These are phyloP conservation scores for Xylariaceae sp. DNA, from an alignment of 2,329 filamentous ascomycete genomes.

Conservation along the genomic window DNA sequence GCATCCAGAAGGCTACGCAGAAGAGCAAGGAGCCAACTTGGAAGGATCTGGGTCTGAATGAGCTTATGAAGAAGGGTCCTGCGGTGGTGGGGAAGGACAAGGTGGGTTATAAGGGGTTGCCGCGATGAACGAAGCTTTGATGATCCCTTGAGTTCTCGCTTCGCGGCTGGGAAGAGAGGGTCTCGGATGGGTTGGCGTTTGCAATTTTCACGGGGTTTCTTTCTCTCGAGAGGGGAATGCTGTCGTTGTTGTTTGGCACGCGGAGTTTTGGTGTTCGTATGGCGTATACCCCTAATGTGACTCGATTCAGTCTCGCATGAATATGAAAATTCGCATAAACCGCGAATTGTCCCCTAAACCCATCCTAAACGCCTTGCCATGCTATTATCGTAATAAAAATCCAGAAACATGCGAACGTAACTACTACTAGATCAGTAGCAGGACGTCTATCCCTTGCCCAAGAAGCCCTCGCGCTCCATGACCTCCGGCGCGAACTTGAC, in stretches of 20 bases:
- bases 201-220: neutral
- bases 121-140: constrained; percentile 27
- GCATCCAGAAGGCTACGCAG: constrained; percentile 76
- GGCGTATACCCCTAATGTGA: constrained; percentile 3
- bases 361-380: constrained; percentile 24
- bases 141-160: neutral
- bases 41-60: constrained; percentile 70
- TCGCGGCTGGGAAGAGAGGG: neutral
- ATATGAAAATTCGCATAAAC: constrained; percentile 6
- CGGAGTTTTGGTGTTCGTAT: neutral
- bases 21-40: constrained; percentile 65
- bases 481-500: constrained; percentile 91
- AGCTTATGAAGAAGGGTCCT: constrained; percentile 61
- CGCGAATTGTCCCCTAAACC: constrained; percentile 8
- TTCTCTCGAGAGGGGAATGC: neutral
- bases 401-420: constrained; percentile 8
- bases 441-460: constrained; percentile 51
- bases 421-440: neutral
- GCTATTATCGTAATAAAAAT: constrained; percentile 11
- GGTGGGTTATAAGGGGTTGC: constrained; percentile 30
- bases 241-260: neutral
- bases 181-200: neutral
- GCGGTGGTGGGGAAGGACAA: constrained; percentile 12
- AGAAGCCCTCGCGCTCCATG: constrained; percentile 79
- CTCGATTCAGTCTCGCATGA: neutral